These are phyloP conservation scores for Leucaena leucocephala DNA, from an alignment of 306 rosid genomes.

Conservation along the genomic window DNA sequence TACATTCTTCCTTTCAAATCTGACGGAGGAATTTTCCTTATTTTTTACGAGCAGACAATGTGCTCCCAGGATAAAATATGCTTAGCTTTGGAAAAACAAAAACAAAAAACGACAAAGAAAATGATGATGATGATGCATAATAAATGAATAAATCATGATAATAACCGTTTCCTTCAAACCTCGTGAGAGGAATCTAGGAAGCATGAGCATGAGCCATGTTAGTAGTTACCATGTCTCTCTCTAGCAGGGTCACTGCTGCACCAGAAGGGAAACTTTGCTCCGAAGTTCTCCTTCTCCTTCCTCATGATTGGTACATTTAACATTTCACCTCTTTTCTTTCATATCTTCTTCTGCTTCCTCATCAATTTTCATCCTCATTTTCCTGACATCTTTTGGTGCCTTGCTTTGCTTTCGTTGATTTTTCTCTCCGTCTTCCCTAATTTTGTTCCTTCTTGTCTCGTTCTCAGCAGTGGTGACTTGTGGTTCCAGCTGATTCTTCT, in stretches of 20 bases:
- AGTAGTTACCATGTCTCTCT: slow-evolving; percentile 41
- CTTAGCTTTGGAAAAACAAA: background rate
- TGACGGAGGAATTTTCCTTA: too few relatives aligned
- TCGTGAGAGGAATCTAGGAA: slow-evolving; percentile 50
- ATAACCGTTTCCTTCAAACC: slow-evolving; percentile 24
- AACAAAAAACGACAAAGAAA: background rate
- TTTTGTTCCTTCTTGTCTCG: background rate
- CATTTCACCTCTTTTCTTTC: background rate
- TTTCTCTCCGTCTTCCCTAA: background rate
- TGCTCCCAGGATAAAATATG: too few relatives aligned
- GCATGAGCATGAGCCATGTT: background rate
- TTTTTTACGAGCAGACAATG: too few relatives aligned
- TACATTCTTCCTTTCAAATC: too few relatives aligned
- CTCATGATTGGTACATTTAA: background rate
- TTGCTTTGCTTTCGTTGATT: background rate
- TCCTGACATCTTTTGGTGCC: background rate
- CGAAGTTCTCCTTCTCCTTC: slow-evolving; percentile 5
- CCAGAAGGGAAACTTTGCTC: slow-evolving; percentile 2
- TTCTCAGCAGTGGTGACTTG: background rate
- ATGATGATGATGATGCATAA: background rate
- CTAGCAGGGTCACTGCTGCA: slow-evolving; percentile 24
- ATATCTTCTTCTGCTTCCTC: background rate
- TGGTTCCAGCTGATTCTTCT: background rate
- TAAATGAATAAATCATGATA: background rate
- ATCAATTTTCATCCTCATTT: background rate